Base-by-base conservation (phyloP, 768 basidiomycete genomes). In the Amanita exitialis region DNA sequence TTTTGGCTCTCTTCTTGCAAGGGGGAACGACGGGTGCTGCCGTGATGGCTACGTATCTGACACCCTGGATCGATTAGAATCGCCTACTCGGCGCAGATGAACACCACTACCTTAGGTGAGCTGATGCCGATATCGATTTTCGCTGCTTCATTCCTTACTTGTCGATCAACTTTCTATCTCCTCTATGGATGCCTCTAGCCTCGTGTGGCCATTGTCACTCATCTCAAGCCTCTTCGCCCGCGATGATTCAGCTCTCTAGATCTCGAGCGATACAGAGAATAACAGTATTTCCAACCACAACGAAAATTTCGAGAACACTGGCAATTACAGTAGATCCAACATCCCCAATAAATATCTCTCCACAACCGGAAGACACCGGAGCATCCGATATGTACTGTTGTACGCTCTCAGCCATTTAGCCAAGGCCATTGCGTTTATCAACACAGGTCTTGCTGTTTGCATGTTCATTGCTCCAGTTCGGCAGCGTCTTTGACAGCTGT, bases 401-500 rank as follows among this genome's bases (percentile, higher is more conserved):
- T 58, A 66, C 37, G 4, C 47, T 18, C 49, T 65, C 3, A 64
- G 67, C 13, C 65, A 64, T 6, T 13, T 62, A 0, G 69, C 63
- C 8, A 68, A 66, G 45, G 10, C 56, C 1, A 13, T 68, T 4
- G 68, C 67, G 8, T 43, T 55, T 1, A 18, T 57, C 13, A 71
- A 71, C 44, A 59, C 66, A n/a, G 0, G 32, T 64, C 1, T 64
- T 64, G 64, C 59, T 69, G 21, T 41, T 71, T 8, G 38, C 55
- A 8, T 41, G 56, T 12, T 65, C 64, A 38, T 30, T 68, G 7
- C 62, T 69, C 44, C 69, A 69, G 45, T 67, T 69, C 47, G 58
- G 59, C 28, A 64, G 57, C 10, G 62, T 67, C 49, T 66, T 61
- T 16, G 58, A 68, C 43, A 56, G 55, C n/a, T 64, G 62, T 42